Evolutionary conservation across 2,329 filamentous ascomycete species (phyloP).

Genomic region (Apiospora phragmitis): DNA sequence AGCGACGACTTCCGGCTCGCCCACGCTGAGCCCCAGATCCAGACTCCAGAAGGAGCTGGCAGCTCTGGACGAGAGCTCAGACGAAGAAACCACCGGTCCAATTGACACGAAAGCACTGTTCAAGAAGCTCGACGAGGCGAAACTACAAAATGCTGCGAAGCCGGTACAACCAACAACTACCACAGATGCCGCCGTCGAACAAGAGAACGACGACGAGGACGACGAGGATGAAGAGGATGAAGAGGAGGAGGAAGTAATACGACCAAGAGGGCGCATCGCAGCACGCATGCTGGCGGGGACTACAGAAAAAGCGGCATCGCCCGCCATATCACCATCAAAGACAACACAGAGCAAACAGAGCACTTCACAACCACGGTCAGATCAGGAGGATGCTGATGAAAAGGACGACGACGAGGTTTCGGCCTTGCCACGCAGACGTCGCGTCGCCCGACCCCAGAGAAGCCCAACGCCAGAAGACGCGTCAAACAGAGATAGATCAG

Average conservation of each 20-base stretch:
- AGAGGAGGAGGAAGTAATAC: conserved; percentile 40
- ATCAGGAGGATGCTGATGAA: conserved; percentile 21
- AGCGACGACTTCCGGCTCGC: conserved; percentile 41
- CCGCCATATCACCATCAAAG: conserved; percentile 5
- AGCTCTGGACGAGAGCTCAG: conserved; percentile 48
- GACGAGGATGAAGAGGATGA: conserved; percentile 43
- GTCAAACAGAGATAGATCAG: conserved; percentile 30
- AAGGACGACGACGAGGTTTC: conserved; percentile 28
- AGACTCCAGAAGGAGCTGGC: conserved; percentile 57
- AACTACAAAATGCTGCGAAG: conserved; percentile 14
- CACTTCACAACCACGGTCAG: conserved; percentile 11
- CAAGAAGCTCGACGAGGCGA: conserved; percentile 23
- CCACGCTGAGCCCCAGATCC: conserved; percentile 50
- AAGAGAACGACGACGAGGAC: conserved; percentile 32
- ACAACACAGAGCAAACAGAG: neutral
- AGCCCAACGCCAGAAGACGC: conserved; percentile 27
- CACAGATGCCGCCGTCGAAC: neutral
- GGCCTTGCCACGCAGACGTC: conserved; percentile 25
- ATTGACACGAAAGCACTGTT: conserved; percentile 27
- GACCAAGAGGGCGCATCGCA: conserved; percentile 38
- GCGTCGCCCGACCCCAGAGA: conserved; percentile 24
- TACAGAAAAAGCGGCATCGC: neutral
- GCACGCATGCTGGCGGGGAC: conserved; percentile 29
- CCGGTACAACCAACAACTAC: conserved; percentile 16
- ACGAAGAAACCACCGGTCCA: conserved; percentile 36